Conservation (phyloP, 805 yeast species). For the Metschnikowia arizonensis region DNA sequence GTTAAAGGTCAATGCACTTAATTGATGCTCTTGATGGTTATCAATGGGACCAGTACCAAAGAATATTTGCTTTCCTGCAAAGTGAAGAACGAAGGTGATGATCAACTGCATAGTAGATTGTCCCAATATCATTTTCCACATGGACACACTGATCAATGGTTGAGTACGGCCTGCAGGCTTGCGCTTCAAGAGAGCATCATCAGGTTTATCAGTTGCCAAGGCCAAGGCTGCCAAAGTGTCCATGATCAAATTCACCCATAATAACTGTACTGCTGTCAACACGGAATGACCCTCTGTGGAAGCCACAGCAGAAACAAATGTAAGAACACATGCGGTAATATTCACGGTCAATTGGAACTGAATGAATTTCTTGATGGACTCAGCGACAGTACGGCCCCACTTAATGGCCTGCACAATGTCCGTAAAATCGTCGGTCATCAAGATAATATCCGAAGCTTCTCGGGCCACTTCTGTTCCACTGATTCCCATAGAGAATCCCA, state of each 20-base stretch:
- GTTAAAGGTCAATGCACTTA: slow-evolving; percentile 86
- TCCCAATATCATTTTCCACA: slow-evolving; percentile 98
- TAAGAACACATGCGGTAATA: slow-evolving; percentile 90
- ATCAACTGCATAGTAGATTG: slow-evolving; percentile 76
- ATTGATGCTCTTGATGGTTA: slow-evolving; percentile 50
- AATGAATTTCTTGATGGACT: slow-evolving; percentile 89
- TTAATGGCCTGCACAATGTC: slow-evolving; percentile 95
- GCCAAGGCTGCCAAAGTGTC: slow-evolving; percentile 98
- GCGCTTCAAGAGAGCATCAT: slow-evolving; percentile 68
- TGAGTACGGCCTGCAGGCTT: slow-evolving; percentile 79
- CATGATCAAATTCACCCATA: slow-evolving; percentile 98
- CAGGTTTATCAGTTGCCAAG: slow-evolving; percentile 95
- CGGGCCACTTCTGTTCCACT: slow-evolving; percentile 98
- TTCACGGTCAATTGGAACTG: slow-evolving; percentile 97
- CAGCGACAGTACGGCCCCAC: slow-evolving; percentile 98
- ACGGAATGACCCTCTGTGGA: slow-evolving; percentile 77
- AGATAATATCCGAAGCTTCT: slow-evolving; percentile 90
- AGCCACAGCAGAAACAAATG: slow-evolving; percentile 91
- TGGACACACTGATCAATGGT: slow-evolving; percentile 80
- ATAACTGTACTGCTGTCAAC: slow-evolving; percentile 91
- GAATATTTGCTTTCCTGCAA: slow-evolving; percentile 66
- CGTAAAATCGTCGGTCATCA: slow-evolving; percentile 91
- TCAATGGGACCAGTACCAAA: slow-evolving; percentile 31
- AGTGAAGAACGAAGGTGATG: slow-evolving; percentile 77
- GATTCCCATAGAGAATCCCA: slow-evolving; percentile 98